Evolutionary conservation across 1,284 basidiomycete genomes (phyloP), one percentile per base, ranked within the genome.

Genomic region (Tilletiaria anomala): DNA sequence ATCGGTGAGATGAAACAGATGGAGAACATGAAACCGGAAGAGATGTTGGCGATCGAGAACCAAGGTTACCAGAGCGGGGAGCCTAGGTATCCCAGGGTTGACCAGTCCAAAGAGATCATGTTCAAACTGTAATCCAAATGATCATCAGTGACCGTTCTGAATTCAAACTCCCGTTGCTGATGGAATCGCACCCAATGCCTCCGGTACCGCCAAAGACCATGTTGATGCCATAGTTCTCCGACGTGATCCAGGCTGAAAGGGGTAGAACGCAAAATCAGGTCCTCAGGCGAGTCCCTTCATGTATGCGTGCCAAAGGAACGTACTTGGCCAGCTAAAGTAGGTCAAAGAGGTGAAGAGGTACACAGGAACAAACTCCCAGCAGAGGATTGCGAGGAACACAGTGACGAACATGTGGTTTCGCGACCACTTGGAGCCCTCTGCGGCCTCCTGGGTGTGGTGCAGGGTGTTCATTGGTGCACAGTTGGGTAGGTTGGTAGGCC

Each of bases 311-410:
- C n/a, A n/a, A n/a, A n/a, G n/a, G n/a, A n/a, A n/a, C n/a, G n/a
- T n/a, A n/a, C 70, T 72, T 15, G 76, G 71, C 76, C 76, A 78
- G 51, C 73, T 74, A 61, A 77, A 77, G 46, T 68, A 71, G 10
- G 71, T 71, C 5, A 76, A 67, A 10, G 71, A 73, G 11, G 44
- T 44, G 45, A 68, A 68, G 35, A 70, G 45, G 46, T 61, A 44
- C 2, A 35, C 32, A 21, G 31, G 34, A 23, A 38, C 35, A 17
- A 17, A 22, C 8, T 43, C 5, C 45, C 45, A 51, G 43, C 62
- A 35, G 37, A 70, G 61, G 68, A 70, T 70, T 35, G 52, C 47
- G 12, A 41, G 17, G 43, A 64, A 61, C 10, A 53, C 54, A 42
- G 65, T 44, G 15, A 53, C 35, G 63, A 71, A 70, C 51, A 69